Evolutionary conservation across 2,329 filamentous ascomycete genomes (phyloP).

Genomic region (Xylariaceae sp.): DNA sequence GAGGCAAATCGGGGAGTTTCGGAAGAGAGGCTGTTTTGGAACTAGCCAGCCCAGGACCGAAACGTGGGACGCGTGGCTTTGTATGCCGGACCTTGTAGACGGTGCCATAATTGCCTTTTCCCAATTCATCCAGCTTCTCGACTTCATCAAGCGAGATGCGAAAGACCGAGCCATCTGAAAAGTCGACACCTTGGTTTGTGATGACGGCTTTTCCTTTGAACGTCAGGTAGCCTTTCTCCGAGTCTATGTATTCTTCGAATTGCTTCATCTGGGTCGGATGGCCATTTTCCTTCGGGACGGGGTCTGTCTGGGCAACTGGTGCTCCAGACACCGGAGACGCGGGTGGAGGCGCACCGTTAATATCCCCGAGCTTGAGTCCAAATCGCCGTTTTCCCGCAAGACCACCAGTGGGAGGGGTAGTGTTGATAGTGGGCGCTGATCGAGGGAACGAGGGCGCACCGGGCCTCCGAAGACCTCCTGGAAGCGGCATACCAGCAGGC

Average conservation of each 20-base stretch:
- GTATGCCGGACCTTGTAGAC: constrained; percentile 95
- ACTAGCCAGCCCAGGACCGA: constrained; percentile 54
- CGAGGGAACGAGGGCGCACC: constrained; percentile 46
- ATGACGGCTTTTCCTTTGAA: constrained; percentile 93
- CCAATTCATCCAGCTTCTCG: constrained; percentile 85
- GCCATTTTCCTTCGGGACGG: constrained; percentile 32
- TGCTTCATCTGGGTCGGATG: constrained; percentile 53
- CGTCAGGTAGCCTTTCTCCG: constrained; percentile 83
- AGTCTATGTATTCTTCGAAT: constrained; percentile 78
- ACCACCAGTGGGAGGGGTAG: constrained; percentile 16
- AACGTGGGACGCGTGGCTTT: constrained; percentile 55
- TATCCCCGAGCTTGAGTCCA: constrained; percentile 59
- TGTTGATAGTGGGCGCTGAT: constrained; percentile 45
- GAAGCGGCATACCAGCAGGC: constrained; percentile 44
- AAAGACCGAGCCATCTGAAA: constrained; percentile 84
- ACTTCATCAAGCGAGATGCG: constrained; percentile 92
- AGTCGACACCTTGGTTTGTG: constrained; percentile 85
- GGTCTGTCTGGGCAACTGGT: constrained; percentile 34
- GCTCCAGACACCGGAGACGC: constrained; percentile 38
- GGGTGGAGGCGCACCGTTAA: constrained; percentile 34
- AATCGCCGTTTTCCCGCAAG: constrained; percentile 62
- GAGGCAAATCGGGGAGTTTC: constrained; percentile 32
- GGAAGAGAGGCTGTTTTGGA: constrained; percentile 40
- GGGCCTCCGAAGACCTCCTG: constrained; percentile 40
- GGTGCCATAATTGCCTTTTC: constrained; percentile 97